Conservation (phyloP, 305 asterid genomes). For the Solanum hybrid region DNA sequence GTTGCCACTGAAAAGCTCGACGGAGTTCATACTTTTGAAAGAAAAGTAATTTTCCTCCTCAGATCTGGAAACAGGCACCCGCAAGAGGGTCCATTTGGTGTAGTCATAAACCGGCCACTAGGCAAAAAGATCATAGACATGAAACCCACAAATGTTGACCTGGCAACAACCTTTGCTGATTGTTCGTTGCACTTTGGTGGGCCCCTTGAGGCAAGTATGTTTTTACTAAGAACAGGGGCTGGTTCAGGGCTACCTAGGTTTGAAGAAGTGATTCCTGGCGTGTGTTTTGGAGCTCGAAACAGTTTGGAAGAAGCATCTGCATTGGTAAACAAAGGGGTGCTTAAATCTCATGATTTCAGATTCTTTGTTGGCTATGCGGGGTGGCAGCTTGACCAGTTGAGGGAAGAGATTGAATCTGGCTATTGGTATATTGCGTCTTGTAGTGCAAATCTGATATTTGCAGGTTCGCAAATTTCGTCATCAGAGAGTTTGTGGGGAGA, state of each 20-base stretch:
- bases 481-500: conserved; percentile 81
- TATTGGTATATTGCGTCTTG: conserved; percentile 91
- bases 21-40: conserved; percentile 72
- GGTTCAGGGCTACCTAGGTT: conserved; percentile 35
- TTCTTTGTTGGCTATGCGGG: conserved; percentile 92
- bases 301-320: conserved; percentile 64
- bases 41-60: conserved; percentile 83
- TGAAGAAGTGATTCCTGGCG: conserved; percentile 66
- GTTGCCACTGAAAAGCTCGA: conserved; percentile 89
- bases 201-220: conserved; percentile 92
- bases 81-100: conserved; percentile 87
- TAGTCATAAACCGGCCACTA: conserved; percentile 78
- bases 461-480: conserved; percentile 36
- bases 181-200: conserved; percentile 90
- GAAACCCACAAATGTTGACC: conserved; percentile 63
- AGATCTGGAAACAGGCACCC: conserved; percentile 83
- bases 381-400: conserved; percentile 83
- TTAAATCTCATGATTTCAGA: conserved; percentile 65
- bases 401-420: conserved; percentile 62
- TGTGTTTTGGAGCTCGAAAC: conserved; percentile 74
- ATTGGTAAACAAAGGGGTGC: conserved; percentile 57
- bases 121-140: conserved; percentile 69
- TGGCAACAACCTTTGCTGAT: conserved; percentile 76
- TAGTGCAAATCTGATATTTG: conserved; percentile 60
- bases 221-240: conserved; percentile 46